These are phyloP conservation scores for Coemansia sp. DNA, from an alignment of 192 early-diverging fungal genomes.

Conservation along the genomic window DNA sequence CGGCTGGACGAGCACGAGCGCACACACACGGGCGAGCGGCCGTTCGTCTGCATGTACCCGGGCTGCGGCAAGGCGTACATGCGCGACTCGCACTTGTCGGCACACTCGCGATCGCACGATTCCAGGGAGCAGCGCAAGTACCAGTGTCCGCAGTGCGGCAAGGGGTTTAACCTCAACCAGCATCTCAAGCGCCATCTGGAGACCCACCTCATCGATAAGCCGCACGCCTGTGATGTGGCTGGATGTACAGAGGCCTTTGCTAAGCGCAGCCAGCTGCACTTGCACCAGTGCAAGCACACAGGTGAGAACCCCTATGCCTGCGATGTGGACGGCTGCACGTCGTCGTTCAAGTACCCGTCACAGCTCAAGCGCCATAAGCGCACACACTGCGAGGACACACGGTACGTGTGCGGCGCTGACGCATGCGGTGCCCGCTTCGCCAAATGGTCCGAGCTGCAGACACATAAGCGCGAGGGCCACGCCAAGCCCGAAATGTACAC, in stretches of 20 bases:
- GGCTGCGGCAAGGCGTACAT: slow-evolving; percentile 79
- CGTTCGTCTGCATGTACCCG: slow-evolving; percentile 67
- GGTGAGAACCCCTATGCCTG: slow-evolving; percentile 48
- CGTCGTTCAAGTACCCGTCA: slow-evolving; percentile 49
- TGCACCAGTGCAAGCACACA: slow-evolving; percentile 48
- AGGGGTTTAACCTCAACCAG: slow-evolving; percentile 53
- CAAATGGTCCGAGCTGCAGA: slow-evolving; percentile 55
- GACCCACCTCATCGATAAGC: slow-evolving; percentile 36
- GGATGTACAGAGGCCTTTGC: slow-evolving; percentile 48
- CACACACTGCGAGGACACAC: slow-evolving; percentile 17
- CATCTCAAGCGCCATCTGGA: slow-evolving; percentile 56
- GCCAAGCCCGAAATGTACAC: slow-evolving; percentile 22
- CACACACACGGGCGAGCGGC: slow-evolving; percentile 76
- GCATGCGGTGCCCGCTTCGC: slow-evolving; percentile 33
- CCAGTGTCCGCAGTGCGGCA: slow-evolving; percentile 30
- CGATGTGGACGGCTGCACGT: slow-evolving; percentile 18
- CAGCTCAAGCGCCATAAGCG: slow-evolving; percentile 37
- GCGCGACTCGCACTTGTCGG: slow-evolving; percentile 35
- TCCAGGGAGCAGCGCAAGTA: slow-evolving; percentile 10
- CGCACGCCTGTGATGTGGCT: slow-evolving; percentile 32
- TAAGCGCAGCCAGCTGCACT: slow-evolving; percentile 52
- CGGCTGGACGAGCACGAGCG: slow-evolving; percentile 62
- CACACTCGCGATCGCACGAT: slow-evolving; percentile 29
- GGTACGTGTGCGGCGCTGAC: slow-evolving; percentile 39
- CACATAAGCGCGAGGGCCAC: slow-evolving; percentile 26